Evolutionary conservation across 129 eudicot species (phyloP).

Genomic region (Mikania micrantha): DNA sequence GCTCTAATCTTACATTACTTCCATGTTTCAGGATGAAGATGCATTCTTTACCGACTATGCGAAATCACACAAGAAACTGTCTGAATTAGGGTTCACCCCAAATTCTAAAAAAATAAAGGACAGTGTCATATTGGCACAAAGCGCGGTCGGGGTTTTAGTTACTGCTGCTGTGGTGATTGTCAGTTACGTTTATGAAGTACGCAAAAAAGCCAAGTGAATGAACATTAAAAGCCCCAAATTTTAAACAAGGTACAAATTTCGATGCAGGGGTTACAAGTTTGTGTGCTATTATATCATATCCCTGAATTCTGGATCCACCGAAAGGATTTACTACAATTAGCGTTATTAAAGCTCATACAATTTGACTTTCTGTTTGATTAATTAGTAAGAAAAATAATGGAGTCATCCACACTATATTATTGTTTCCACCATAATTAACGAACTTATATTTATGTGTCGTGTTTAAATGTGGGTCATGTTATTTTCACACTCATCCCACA

Average conservation of each 20-base stretch:
- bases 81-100: constrained; percentile 80
- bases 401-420: constrained; percentile 16
- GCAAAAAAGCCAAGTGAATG: constrained; percentile 54
- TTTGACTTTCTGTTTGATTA: constrained; percentile 30
- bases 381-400: constrained; percentile 10
- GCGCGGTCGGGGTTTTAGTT: constrained; percentile 83
- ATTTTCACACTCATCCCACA: too few species aligned
- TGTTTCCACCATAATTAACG: constrained; percentile 26
- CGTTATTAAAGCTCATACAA: background rate
- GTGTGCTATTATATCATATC: background rate
- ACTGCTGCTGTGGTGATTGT: constrained; percentile 83
- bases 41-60: constrained; percentile 84
- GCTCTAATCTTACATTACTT: constrained; percentile 19
- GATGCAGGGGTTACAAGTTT: constrained; percentile 17
- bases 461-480: too few species aligned
- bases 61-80: constrained; percentile 86
- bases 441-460: constrained; percentile 16
- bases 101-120: constrained; percentile 47
- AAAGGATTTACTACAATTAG: background rate
- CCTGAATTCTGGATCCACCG: background rate
- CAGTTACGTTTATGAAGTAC: constrained; percentile 69
- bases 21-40: constrained; percentile 76
- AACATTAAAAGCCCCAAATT: background rate
- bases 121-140: constrained; percentile 65
- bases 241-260: background rate